Percentiles rank a stretch among this genome's conserved stretches.
phyloP scores from a whole-genome alignment of 805 yeast species.

The Metschnikowia reukaufii region DNA sequence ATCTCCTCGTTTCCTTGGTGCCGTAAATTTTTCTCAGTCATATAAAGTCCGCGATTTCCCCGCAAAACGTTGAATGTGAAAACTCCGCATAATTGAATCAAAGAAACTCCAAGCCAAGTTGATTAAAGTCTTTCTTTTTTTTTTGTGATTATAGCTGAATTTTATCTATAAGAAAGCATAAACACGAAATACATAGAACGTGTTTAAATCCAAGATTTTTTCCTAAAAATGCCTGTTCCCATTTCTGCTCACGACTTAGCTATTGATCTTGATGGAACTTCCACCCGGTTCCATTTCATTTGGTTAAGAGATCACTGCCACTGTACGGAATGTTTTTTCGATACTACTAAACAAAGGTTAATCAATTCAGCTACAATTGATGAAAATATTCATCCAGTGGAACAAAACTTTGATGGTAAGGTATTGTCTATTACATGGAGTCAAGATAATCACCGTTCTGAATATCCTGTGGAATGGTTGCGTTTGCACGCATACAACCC shows the following conservation, averaged over 20 bases:
- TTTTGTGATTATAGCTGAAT: too few species aligned
- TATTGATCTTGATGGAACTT: conserved; percentile 11
- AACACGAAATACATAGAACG: too few species aligned
- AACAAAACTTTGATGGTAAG: conserved; percentile 14
- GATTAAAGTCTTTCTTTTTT: too few species aligned
- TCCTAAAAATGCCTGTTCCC: conserved; percentile 2
- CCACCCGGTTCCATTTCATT: conserved; percentile 31
- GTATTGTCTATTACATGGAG: conserved; percentile 37
- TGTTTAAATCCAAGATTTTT: too few species aligned
- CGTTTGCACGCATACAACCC: conserved; percentile 54
- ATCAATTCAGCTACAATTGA: conserved; percentile 51
- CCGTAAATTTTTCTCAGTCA: not conserved
- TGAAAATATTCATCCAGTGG: conserved; percentile 27
- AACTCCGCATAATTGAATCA: not conserved
- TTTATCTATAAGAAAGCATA: too few species aligned
- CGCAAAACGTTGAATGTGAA: not conserved
- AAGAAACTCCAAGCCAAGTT: not conserved
- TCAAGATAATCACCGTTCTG: conserved; percentile 39
- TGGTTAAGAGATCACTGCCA: conserved; percentile 71
- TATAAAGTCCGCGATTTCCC: not conserved
- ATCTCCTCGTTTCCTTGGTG: not conserved
- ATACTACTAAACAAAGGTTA: conserved; percentile 57
- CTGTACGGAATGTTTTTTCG: conserved; percentile 54
- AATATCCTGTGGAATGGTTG: conserved; percentile 44
- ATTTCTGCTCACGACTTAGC: conserved; percentile 4